Conservation (phyloP, 2,329 filamentous ascomycete species). For the Fusarium sublunatum region DNA sequence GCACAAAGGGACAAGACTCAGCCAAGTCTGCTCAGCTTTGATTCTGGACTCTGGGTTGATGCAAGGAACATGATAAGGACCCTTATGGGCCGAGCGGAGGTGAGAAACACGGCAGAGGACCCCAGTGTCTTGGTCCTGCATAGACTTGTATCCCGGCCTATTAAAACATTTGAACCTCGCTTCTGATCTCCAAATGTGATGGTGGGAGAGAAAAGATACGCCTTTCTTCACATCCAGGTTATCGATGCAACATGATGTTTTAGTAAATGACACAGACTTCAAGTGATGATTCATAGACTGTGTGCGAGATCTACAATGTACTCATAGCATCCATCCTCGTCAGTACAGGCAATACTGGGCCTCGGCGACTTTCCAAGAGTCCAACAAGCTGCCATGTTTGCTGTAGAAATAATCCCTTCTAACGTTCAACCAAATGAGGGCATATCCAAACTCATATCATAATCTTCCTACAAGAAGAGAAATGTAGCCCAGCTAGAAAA, state of each 20-base stretch:
- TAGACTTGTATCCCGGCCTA: conserved; percentile 7
- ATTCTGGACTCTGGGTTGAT: conserved; percentile 11
- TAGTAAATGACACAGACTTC: not conserved
- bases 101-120: not conserved
- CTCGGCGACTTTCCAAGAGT: too few species aligned
- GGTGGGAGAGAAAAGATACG: not conserved
- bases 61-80: not conserved
- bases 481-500: too few species aligned
- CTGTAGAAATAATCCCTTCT: too few species aligned
- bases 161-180: not conserved
- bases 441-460: too few species aligned
- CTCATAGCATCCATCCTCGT: too few species aligned
- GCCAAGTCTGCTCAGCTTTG: not conserved
- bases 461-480: too few species aligned
- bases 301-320: too few species aligned
- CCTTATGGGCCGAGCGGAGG: not conserved
- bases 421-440: too few species aligned
- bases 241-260: not conserved
- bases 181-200: conserved; percentile 1
- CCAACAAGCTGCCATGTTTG: too few species aligned
- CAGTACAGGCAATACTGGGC: too few species aligned
- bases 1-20: not conserved
- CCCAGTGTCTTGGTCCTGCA: conserved; percentile 11
- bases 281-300: too few species aligned
- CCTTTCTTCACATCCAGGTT: not conserved